Percentiles rank a stretch among this genome's conserved stretches.
Conservation (phyloP, 2,329 filamentous ascomycete species). For the Pseudogymnoascus pannorum region DNA sequence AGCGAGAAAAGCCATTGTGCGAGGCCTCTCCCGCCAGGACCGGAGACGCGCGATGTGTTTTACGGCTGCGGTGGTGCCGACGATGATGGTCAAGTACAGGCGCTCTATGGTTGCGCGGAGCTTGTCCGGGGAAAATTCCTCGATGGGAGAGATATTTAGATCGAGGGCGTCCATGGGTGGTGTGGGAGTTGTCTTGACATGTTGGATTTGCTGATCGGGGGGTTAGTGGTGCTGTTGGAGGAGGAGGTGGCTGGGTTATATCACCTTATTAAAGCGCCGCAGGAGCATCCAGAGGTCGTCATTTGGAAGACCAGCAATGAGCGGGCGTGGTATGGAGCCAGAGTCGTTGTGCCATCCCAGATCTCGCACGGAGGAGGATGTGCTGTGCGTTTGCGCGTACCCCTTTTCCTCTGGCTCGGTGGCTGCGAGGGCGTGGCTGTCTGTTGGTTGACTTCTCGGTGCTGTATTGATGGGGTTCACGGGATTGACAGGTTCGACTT, state of each 20-base stretch:
- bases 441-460: slow-evolving; percentile 27
- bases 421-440: slow-evolving; percentile 36
- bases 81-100: slow-evolving; percentile 71
- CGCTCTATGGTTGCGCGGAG: slow-evolving; percentile 70
- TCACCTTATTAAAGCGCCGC: slow-evolving; percentile 56
- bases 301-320: slow-evolving; percentile 54
- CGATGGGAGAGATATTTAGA: slow-evolving; percentile 72
- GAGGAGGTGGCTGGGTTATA: background rate
- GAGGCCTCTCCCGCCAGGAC: slow-evolving; percentile 67
- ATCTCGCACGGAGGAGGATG: slow-evolving; percentile 38
- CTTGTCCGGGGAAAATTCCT: slow-evolving; percentile 81
- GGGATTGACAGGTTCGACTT: background rate
- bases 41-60: slow-evolving; percentile 72
- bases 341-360: slow-evolving; percentile 49
- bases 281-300: slow-evolving; percentile 59
- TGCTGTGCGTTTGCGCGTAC: slow-evolving; percentile 34
- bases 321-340: slow-evolving; percentile 40
- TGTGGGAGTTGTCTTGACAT: slow-evolving; percentile 57
- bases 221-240: slow-evolving; percentile 21
- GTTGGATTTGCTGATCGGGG: slow-evolving; percentile 42
- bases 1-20: slow-evolving; percentile 56
- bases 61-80: slow-evolving; percentile 55
- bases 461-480: background rate
- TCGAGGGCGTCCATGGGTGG: slow-evolving; percentile 62
- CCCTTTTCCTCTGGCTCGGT: slow-evolving; percentile 34